A percentile compares a stretch with the other conserved stretches of the same genome.
Conservation (phyloP, 306 rosid genomes). For the Rubus idaeus region DNA sequence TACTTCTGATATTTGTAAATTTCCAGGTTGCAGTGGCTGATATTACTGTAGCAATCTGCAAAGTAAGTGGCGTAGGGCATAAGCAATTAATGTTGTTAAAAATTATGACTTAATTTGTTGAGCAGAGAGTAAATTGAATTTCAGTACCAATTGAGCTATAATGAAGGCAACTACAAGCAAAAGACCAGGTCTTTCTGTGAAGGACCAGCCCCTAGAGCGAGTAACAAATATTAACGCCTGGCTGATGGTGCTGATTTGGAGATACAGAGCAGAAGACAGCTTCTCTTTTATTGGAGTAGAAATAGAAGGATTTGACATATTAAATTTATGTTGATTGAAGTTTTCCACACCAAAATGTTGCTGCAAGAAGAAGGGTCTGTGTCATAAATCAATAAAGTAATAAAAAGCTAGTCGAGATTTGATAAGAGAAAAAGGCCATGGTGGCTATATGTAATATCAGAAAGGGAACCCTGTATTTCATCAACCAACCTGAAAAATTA, state of each 20-base stretch:
- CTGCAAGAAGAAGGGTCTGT: constrained; percentile 33
- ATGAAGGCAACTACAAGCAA: constrained; percentile 58
- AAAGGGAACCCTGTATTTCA: background rate
- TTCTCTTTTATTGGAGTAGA: constrained; percentile 18
- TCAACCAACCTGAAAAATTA: background rate
- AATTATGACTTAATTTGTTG: background rate
- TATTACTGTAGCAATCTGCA: constrained; percentile 64
- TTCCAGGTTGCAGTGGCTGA: constrained; percentile 48
- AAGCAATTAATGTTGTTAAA: too few species aligned
- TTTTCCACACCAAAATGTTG: constrained; percentile 36
- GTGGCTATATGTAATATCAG: background rate
- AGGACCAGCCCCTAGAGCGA: constrained; percentile 72
- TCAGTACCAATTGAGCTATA: constrained; percentile 62
- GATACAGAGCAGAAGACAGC: constrained; percentile 64
- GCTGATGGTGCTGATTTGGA: constrained; percentile 74
- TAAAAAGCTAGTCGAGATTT: background rate
- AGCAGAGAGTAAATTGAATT: background rate
- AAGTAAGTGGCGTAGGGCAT: background rate
- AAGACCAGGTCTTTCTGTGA: constrained; percentile 62
- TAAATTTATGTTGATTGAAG: constrained; percentile 21
- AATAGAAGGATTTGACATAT: background rate
- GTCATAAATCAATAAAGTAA: background rate
- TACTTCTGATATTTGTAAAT: constrained; percentile 44
- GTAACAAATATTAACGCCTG: constrained; percentile 77
- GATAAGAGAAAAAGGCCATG: background rate